Percentiles rank a stretch among this genome's conserved stretches.
Evolutionary conservation across 225 moss, liverwort and hornwort genomes (phyloP).

Genomic region (Polytrichum formosum): DNA sequence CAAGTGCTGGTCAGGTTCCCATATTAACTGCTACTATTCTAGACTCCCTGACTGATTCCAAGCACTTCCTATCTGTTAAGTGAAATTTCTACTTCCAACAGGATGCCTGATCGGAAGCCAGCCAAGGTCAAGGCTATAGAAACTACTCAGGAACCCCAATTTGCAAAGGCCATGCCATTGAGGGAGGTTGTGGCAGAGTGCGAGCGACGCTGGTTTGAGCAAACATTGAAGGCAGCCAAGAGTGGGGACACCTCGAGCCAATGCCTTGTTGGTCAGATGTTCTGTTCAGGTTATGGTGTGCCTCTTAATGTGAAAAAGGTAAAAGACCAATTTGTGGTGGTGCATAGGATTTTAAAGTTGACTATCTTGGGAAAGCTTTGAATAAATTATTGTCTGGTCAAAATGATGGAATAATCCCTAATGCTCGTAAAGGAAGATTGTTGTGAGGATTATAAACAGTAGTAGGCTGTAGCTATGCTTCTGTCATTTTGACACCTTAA

Average conservation of each 20-base stretch:
- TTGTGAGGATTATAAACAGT: too few relatives aligned
- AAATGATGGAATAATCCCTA: too few relatives aligned
- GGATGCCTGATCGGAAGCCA: constrained; percentile 66
- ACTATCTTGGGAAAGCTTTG: too few relatives aligned
- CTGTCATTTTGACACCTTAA: too few relatives aligned
- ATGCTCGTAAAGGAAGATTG: too few relatives aligned
- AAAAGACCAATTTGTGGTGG: neutral
- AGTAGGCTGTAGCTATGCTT: too few relatives aligned
- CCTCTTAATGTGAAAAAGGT: constrained; percentile 81
- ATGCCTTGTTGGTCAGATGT: constrained; percentile 96
- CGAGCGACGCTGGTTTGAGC: constrained; percentile 91
- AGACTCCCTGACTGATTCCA: too few relatives aligned
- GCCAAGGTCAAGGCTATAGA: constrained; percentile 47
- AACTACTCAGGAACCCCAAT: constrained; percentile 33
- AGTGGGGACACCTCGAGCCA: constrained; percentile 79
- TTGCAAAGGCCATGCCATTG: constrained; percentile 57
- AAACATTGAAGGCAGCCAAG: constrained; percentile 80
- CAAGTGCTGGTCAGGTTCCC: too few relatives aligned
- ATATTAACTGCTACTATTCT: too few relatives aligned
- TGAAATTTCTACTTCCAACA: constrained; percentile 5
- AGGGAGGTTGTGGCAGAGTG: constrained; percentile 91
- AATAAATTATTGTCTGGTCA: too few relatives aligned
- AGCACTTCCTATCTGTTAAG: neutral
- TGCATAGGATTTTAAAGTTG: too few relatives aligned
- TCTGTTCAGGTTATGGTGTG: constrained; percentile 88